Evolutionary conservation across 1,284 basidiomycete species (phyloP), one percentile per base, ranked within the genome.

Genomic region (Tremellales sp.): DNA sequence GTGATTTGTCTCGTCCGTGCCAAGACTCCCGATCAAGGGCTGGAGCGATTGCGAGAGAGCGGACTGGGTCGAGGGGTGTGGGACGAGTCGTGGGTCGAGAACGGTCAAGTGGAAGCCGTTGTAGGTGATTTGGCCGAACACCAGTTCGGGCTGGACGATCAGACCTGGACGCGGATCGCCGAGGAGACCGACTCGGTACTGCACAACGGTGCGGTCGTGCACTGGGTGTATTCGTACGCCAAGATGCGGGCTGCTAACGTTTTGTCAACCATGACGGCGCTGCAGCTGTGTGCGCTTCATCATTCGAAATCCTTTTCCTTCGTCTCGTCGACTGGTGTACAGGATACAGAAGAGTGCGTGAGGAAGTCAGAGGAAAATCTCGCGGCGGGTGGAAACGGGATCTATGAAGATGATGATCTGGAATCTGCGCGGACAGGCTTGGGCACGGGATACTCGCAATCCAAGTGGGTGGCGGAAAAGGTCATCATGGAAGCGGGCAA

Each of bases 211-310:
- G 95, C 95, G 19, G 75, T 98, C 68, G 95, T 98, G 13, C 95
- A 98, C 68, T 99, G 95, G 95, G 90, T 98, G 3, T 98, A 97
- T 72, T 91, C 93, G 0, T 99, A 99, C 74, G 85, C 90, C 68
- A 91, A 86, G 71, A 79, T 99, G 29, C 86, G 93, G 14, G 79
- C 85, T 1, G 82, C 93, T 24, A 99, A 98, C 67, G 95, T 98
- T 12, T 67, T 93, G 3, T 85, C 87, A 0, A 98, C 95, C 2
- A 65, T 97, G 46, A 86, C 86, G 2, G 83, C 84, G 2, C 79
- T 97, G 44, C 80, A 87, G 40, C 80, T 99, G 25, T 89, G 89
- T 12, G 80, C 75, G 4, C 64, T 82, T 3, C 78, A 77, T 19
- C 87, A 84, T 66, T 79, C 86, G 33, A 98, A 98, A 76, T 72